Evolutionary conservation across 805 yeast species (phyloP).

Genomic region (Zygosaccharomyces lentus): DNA sequence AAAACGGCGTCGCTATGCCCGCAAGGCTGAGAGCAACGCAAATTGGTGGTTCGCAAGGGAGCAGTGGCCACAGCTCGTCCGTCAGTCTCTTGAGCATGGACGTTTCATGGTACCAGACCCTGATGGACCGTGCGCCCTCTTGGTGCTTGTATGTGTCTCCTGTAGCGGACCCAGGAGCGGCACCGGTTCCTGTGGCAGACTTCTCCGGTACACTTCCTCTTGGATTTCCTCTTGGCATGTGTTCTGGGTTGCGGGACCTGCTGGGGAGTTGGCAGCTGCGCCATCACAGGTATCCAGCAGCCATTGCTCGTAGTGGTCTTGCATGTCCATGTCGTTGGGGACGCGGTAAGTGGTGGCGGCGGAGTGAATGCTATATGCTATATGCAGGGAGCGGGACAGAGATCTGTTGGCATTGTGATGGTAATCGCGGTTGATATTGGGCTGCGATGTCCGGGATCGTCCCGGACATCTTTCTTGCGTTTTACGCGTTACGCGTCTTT

Average conservation of each 20-base stretch:
- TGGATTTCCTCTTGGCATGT: not conserved
- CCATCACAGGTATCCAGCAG: constrained; percentile 4
- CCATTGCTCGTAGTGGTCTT: constrained; percentile 14
- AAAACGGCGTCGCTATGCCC: not conserved
- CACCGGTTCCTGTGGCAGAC: constrained; percentile 9
- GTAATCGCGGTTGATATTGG: too few species aligned
- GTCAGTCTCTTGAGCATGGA: not conserved
- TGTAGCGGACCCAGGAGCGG: constrained; percentile 7
- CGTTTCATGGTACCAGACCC: not conserved
- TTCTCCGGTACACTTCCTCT: constrained; percentile 10
- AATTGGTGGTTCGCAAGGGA: not conserved
- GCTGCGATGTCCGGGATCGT: too few species aligned
- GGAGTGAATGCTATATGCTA: too few species aligned
- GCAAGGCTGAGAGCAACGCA: not conserved
- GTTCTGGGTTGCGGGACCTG: not conserved
- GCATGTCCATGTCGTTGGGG: not conserved
- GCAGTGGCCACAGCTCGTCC: not conserved
- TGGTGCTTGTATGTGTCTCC: not conserved
- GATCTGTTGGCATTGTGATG: too few species aligned
- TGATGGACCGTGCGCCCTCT: not conserved
- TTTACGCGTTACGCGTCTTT: too few species aligned
- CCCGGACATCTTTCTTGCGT: too few species aligned
- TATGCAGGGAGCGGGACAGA: too few species aligned
- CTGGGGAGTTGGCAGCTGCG: constrained; percentile 2
- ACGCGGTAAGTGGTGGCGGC: not conserved